Evolutionary conservation across 306 rosid genomes (phyloP), one percentile per base, ranked within the genome.

Genomic region (Cyamopsis tetragonoloba): DNA sequence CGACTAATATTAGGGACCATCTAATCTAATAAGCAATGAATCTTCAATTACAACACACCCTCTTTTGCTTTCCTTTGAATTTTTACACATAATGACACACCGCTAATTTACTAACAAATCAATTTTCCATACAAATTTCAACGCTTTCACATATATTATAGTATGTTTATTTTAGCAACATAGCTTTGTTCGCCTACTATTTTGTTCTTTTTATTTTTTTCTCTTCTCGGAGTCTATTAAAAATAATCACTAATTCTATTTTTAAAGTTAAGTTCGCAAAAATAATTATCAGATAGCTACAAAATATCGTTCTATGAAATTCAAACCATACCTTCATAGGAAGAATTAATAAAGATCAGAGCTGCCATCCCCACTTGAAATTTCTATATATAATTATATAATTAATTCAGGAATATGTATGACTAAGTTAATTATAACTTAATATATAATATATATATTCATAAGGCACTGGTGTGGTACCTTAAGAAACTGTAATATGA

Each of bases 1-100:
- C 27, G 57, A n/a, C 35, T 27, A 23, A 35, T 50, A 76, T 34
- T 42, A 56, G 82, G 86, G 84, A 79, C 83, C 82, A 60, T 68
- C 20, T n/a, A 12, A n/a, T n/a, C n/a, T n/a, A n/a, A n/a, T n/a
- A n/a, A 34, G 43, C 37, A 32, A 69, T 77, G 77, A 31, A 76
- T 54, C 6, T 19, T 63, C 59, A 54, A 43, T 5, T 69, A 22
- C 22, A 27, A 31, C 48, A 48, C 18, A 4, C 7, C 57, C n/a
- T 3, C 10, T 24, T 42, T 59, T 50, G 35, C 15, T 39, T 44
- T 49, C 26, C 48, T 62, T 81, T 77, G 81, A 70, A 73, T 55
- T 66, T 34, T 54, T 62, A 37, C 32, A 38, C 53, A 54, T 44
- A 62, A 34, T 56, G 81, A 69, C 86, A 53, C 82, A 65, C 50